Conservation (phyloP, 371 early-diverging fungal species). For the Mucor lusitanicus region DNA sequence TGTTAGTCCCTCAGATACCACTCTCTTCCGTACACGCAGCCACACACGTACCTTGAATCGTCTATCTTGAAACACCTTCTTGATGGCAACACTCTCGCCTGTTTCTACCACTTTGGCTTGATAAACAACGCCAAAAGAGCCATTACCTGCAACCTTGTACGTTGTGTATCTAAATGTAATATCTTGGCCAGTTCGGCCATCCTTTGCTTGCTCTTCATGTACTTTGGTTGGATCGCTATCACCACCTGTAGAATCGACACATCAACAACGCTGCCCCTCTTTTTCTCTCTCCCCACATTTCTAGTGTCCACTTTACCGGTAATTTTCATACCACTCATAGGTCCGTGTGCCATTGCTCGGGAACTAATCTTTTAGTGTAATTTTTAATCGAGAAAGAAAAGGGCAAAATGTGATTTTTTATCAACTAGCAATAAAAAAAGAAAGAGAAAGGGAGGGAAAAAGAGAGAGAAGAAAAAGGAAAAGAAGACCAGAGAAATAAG, state of each 20-base stretch:
- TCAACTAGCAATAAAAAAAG: not conserved
- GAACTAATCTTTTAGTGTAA: not conserved
- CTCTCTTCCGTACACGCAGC: not conserved
- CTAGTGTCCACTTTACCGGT: constrained; percentile 14
- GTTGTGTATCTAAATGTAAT: constrained; percentile 85
- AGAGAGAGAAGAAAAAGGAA: not conserved
- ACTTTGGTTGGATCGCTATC: constrained; percentile 27
- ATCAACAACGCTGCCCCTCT: not conserved
- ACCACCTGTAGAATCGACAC: constrained; percentile 14
- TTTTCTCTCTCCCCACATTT: too few relatives aligned
- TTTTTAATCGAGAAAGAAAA: not conserved
- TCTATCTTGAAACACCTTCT: constrained; percentile 94
- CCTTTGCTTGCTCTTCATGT: constrained; percentile 69
- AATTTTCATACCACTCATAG: constrained; percentile 33
- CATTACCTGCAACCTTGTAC: constrained; percentile 91
- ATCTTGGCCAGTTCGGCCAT: constrained; percentile 83
- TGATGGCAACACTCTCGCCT: too few relatives aligned
- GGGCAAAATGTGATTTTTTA: not conserved
- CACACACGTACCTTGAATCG: constrained; percentile 79
- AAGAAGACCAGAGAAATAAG: not conserved
- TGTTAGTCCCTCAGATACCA: not conserved
- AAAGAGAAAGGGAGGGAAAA: not conserved
- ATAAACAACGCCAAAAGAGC: constrained; percentile 96
- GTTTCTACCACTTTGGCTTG: constrained; percentile 87
- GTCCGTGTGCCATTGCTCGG: constrained; percentile 33